A percentile compares a stretch with the other conserved stretches of the same genome.
phyloP scores from a whole-genome alignment of 805 yeast species.

The Ogataea naganishii region DNA sequence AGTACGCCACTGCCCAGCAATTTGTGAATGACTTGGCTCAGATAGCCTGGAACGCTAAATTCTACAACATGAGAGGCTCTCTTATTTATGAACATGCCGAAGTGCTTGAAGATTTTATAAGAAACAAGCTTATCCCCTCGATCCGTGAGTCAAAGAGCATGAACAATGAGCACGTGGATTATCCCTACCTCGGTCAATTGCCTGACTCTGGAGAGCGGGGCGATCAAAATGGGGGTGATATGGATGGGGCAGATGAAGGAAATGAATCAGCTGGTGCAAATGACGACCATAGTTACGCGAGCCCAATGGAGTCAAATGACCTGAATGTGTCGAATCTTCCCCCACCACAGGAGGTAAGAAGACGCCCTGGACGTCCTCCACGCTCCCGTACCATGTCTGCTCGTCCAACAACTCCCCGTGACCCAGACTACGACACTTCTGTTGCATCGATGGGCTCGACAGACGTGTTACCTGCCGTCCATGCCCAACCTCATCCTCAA shows the following conservation, averaged over 20 bases:
- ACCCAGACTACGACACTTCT: too few species aligned
- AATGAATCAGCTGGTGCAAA: background rate
- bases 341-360: too few species aligned
- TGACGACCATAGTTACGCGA: conserved; percentile 12
- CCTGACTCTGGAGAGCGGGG: conserved; percentile 36
- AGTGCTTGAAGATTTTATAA: conserved; percentile 43
- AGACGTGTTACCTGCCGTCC: too few species aligned
- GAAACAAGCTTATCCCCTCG: conserved; percentile 37
- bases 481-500: too few species aligned
- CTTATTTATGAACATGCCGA: conserved; percentile 62
- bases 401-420: too few species aligned
- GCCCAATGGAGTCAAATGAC: too few species aligned
- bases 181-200: conserved; percentile 64
- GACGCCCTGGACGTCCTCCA: too few species aligned
- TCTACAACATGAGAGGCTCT: conserved; percentile 67
- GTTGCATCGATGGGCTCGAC: too few species aligned
- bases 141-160: conserved; percentile 33
- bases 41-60: conserved; percentile 84
- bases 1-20: conserved; percentile 54
- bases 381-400: too few species aligned
- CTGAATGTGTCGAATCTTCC: too few species aligned
- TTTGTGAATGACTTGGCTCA: conserved; percentile 75
- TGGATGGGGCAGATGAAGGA: conserved; percentile 2
- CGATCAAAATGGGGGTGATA: conserved; percentile 5
- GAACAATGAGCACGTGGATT: conserved; percentile 29